Base-by-base conservation (phyloP, 345 rosid genomes). In the Brassica cretica region DNA sequence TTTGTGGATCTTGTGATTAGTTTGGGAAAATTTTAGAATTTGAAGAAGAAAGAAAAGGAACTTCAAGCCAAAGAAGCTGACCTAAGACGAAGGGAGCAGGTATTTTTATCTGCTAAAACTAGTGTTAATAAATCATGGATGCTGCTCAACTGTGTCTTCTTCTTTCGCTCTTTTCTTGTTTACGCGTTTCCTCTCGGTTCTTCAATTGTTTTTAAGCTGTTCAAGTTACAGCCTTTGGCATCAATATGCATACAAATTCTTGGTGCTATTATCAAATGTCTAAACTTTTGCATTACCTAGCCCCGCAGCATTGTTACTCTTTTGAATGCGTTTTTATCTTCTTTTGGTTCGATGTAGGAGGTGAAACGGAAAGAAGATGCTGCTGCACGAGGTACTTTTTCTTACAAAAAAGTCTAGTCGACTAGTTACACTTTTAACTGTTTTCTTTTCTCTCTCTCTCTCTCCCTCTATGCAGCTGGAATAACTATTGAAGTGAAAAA, bases 41-140 rank as follows among this genome's bases (percentile, higher is more conserved):
- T 91, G 81, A 93, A 86, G 78, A 86, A 86, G 76, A 96, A 89
- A 81, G 98, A 96, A 79, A 96, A 85, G 76, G 99, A 96, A 82
- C 98, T 96, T 65, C 96, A 91, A 75, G 97, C 97, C 79, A 96
- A 93, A 89, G 99, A 96, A 86, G 80, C 95, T 84, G 98, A 93
- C 66, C 82, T 93, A 82, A 89, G 81, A 89, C 89, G 85, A 81
- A 81, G 96, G 72, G 98, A 96, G 85, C 93, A 91, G 96, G 99
- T 93, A 49, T n/a, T 49, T 75, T 72, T 80, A 15, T 14, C 60
- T 64, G 49, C 72, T 56, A 55, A 10, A 25, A 61, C 8, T 76
- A 51, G 55, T 60, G 15, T 41, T 55, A 44, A n/a, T 1, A 25
- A 12, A 16, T 66, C 15, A 65, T 18, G 44, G 55, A 29, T 63